Conservation (phyloP, 1,284 basidiomycete genomes). For the Trametes polyzona region DNA sequence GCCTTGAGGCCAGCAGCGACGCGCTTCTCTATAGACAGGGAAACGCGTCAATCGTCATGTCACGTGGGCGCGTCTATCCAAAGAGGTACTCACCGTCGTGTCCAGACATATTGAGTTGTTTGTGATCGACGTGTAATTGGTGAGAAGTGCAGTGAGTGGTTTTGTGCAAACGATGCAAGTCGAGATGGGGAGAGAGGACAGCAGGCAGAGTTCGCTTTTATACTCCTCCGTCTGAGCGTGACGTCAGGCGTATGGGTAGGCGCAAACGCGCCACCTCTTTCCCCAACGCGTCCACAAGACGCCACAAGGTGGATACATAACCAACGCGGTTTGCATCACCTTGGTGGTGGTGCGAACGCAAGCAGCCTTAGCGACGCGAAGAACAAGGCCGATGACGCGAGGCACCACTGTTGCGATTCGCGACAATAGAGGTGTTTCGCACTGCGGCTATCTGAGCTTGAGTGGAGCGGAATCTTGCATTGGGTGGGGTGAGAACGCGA, state of each 20-base stretch:
- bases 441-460: too few species aligned
- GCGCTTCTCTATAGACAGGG: constrained; percentile 37
- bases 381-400: not conserved
- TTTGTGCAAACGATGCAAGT: not conserved
- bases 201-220: not conserved
- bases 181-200: not conserved
- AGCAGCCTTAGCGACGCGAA: not conserved
- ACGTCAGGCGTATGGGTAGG: not conserved
- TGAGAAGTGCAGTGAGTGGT: not conserved
- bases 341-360: not conserved
- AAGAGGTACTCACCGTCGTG: constrained; percentile 11
- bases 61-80: constrained; percentile 8
- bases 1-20: constrained; percentile 59
- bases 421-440: too few species aligned
- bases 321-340: not conserved
- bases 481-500: too few species aligned
- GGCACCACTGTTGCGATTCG: not conserved
- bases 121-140: not conserved
- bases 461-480: too few species aligned
- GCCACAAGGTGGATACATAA: not conserved
- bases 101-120: constrained; percentile 12
- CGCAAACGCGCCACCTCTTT: not conserved
- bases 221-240: not conserved
- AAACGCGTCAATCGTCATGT: not conserved
- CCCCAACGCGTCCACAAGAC: not conserved